Conservation (phyloP, 805 yeast species). For the Candida xyloterini region DNA sequence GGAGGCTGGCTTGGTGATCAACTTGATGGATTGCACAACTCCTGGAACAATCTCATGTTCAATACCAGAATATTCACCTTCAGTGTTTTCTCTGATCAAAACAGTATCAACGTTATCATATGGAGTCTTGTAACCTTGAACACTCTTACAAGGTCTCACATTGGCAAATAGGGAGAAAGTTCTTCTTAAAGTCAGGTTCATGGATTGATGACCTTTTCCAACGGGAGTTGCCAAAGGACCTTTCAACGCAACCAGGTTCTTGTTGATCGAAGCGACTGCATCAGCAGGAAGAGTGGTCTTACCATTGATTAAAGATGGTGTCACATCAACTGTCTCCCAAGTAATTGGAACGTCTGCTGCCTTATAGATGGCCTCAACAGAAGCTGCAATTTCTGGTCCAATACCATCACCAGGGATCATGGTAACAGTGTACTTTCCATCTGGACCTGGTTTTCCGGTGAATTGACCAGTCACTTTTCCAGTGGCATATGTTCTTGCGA, state of each 20-base stretch:
- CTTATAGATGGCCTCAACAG: conserved; percentile 87
- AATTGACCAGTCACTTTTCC: conserved; percentile 58
- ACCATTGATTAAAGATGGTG: conserved; percentile 88
- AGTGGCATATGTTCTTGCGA: conserved; percentile 33
- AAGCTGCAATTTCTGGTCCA: conserved; percentile 91
- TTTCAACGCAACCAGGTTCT: conserved; percentile 90
- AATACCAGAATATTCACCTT: conserved; percentile 99
- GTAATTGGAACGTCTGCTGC: conserved; percentile 96
- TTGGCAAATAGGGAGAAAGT: conserved; percentile 95
- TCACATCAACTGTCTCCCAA: conserved; percentile 96
- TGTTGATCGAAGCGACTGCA: conserved; percentile 90
- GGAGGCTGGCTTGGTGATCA: conserved; percentile 94
- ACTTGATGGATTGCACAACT: conserved; percentile 95
- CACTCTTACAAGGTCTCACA: conserved; percentile 93
- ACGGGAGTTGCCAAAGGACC: conserved; percentile 99
- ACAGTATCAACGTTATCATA: conserved; percentile 89
- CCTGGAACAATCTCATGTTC: conserved; percentile 98
- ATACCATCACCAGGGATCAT: conserved; percentile 99
- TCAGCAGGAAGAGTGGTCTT: conserved; percentile 89
- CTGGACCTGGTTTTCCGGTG: conserved; percentile 60
- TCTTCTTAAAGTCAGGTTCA: conserved; percentile 96
- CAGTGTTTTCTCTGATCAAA: conserved; percentile 97
- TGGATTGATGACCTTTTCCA: conserved; percentile 97
- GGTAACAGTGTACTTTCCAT: conserved; percentile 90
- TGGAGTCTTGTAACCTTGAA: conserved; percentile 91